Evolutionary conservation across 2,329 filamentous ascomycete genomes (phyloP), one percentile per base, ranked within the genome.

Genomic region (Penicillium aurantiogriseum): DNA sequence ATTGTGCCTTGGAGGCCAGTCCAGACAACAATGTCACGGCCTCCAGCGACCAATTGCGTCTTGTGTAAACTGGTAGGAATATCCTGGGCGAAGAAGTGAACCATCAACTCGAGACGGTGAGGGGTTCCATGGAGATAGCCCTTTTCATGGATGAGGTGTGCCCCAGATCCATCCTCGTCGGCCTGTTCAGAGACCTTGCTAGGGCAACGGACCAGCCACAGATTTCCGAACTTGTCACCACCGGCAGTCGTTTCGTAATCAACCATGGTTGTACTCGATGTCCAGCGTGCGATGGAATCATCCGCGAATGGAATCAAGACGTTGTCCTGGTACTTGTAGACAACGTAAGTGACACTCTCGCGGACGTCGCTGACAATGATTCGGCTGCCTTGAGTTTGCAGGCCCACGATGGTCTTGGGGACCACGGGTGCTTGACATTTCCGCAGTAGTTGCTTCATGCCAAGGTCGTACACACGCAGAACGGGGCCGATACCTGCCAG

Each of bases 211-310:
- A 99, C 82, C 44, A 99, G 85, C 88, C 92, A 99, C 17, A 99
- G 77, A 68, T 99, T 99, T 59, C 94, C 95, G 64, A 99, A 99
- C 72, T 97, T 97, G 79, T 99, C 94, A 36, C 93, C 93, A 36
- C 93, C 94, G 3, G 92, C 92, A 25, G 90, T 87, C 1, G 94
- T 96, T 73, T 99, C 94, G 74, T 99, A 99, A 76, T 99, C 94
- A 2, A 97, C 88, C 91, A 99, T 96, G 3, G 92, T 85, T 0
- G 90, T 89, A 65, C 90, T 90, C 0, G 91, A 96, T 1, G 91
- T 96, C 90, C 92, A 97, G 33, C 94, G 87, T 50, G 92, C 83
- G 59, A 97, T 84, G 7, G 88, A 89, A 72, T 99, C 94, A 71
- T 99, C 94, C 19, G 85, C 90, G 69, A 99, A 99, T 0, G 93